Base-by-base conservation (phyloP, 768 basidiomycete genomes). In the Suillus lakei region DNA sequence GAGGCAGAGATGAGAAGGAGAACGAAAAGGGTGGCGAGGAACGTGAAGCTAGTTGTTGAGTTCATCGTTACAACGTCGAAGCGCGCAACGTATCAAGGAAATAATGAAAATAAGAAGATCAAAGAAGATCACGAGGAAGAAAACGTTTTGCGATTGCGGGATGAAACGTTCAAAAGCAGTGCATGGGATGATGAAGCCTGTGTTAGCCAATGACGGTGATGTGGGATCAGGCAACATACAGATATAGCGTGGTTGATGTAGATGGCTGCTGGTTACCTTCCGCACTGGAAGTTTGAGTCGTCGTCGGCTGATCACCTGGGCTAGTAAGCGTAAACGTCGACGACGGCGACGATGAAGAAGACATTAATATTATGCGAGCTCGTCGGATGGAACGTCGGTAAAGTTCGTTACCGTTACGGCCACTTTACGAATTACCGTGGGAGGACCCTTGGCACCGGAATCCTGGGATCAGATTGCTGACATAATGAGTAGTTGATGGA, bases 21-120 rank as follows among this genome's bases (percentile, higher is more conserved):
- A 51, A 91, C 80, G 68, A 90, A 81, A 30, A 92, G 83, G 4
- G 90, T 91, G 28, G 90, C 88, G 43, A 91, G 84, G 70, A 91
- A 92, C 5, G 90, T 91, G 75, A 89, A 86, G 32, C 88, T 90
- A 73, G 65, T 73, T 9, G 70, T 64, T 21, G 58, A 51, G 7
- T 64, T 50, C 64, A 55, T 67, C 10, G 23, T 44, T 36, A 6
- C 13, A 6, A 18, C n/a, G n/a, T n/a, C n/a, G 30, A 23, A 41
- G n/a, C 34, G 21, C 18, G 21, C 16, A 46, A 34, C 32, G 50
- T 62, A n/a, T 16, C 15, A 46, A 5, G 34, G 28, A 15, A 16
- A 18, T 36, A 15, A 65, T 48, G 62, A 28, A 32, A 61, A 36
- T 23, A n/a, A 7, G 21, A 41, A 43, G 13, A 50, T 50, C 15